Base-by-base conservation (phyloP, 768 basidiomycete genomes). In the Pisolithus microcarpus region DNA sequence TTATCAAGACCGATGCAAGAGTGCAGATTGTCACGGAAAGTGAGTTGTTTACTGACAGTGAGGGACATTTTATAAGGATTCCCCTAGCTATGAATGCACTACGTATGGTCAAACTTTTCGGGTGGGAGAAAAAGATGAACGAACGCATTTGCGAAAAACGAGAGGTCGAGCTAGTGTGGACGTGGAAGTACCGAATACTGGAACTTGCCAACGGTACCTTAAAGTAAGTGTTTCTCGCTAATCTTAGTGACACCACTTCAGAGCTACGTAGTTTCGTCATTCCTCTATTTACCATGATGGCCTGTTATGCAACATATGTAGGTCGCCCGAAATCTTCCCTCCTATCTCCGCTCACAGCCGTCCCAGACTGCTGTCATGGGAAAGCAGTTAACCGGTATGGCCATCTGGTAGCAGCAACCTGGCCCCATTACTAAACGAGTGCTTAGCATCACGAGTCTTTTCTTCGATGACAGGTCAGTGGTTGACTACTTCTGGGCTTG, bases 61-160 rank as follows among this genome's bases (percentile, higher is more conserved):
- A 9, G 58, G 56, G 36, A 39, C 44, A n/a, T 38, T 40, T 28
- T 47, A 18, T 44, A 31, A 39, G 38, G 44, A 47, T 40, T n/a
- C 26, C 18, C 5, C 26, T 37, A 81, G 81, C 72, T 5, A 70
- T 82, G 59, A 76, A 75, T 49, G 76, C 80, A 18, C 63, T 84
- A 13, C 75, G 83, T 16, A 84, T 85, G 79, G 71, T 85, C 60
- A 87, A 87, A 64, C 67, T 87, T 38, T 86, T 88, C 57, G 85
- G 75, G 7, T 78, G 85, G 76, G 75, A 82, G 72, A 73, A 75
- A 51, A 74, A 77, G 43, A 75, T 84, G 59, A 69, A 75, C 21
- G 62, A 73, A 11, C 72, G 72, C 46, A 70, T 91, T 43, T 65
- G 72, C 19, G 73, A 74, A 28, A 79, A 79, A 57, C 75, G 87